A percentile compares a stretch with the other conserved stretches of the same genome.
phyloP scores from a whole-genome alignment of 352 stramenopile genomes.

The Phytopythium chamaehyphon region DNA sequence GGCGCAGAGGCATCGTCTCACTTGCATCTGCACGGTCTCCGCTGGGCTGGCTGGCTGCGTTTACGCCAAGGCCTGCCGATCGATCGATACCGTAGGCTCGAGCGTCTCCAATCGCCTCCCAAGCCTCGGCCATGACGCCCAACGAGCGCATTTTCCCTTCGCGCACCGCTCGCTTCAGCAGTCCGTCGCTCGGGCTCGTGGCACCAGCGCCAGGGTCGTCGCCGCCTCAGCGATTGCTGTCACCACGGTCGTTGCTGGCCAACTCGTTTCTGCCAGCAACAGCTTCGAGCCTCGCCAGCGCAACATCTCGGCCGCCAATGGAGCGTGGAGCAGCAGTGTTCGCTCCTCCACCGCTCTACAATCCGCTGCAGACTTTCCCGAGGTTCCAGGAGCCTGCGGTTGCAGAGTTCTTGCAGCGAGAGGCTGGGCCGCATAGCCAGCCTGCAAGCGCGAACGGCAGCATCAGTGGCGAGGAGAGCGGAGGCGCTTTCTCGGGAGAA shows the following conservation, averaged over 20 bases:
- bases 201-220: neutral
- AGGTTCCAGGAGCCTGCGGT: neutral
- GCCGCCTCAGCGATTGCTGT: neutral
- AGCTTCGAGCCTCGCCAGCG: neutral
- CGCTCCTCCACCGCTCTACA: conserved; percentile 1
- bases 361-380: conserved; percentile 2
- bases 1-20: no score
- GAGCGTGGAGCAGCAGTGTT: conserved; percentile 1
- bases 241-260: conserved; percentile 13
- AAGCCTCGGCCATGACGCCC: conserved; percentile 6
- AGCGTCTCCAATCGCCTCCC: neutral
- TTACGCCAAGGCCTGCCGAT: conserved; percentile 1
- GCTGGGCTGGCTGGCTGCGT: no score
- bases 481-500: neutral
- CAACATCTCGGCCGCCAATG: neutral
- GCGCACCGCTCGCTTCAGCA: conserved; percentile 12
- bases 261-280: conserved; percentile 1
- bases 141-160: conserved; percentile 16
- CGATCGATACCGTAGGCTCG: no score
- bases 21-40: no score
- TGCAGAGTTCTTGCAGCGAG: conserved; percentile 2
- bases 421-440: conserved; percentile 4
- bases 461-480: conserved; percentile 18
- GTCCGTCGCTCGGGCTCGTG: conserved; percentile 2
- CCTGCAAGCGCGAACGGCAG: neutral